phyloP scores from a whole-genome alignment of 768 basidiomycete genomes.

The Amyloporia xantha region DNA sequence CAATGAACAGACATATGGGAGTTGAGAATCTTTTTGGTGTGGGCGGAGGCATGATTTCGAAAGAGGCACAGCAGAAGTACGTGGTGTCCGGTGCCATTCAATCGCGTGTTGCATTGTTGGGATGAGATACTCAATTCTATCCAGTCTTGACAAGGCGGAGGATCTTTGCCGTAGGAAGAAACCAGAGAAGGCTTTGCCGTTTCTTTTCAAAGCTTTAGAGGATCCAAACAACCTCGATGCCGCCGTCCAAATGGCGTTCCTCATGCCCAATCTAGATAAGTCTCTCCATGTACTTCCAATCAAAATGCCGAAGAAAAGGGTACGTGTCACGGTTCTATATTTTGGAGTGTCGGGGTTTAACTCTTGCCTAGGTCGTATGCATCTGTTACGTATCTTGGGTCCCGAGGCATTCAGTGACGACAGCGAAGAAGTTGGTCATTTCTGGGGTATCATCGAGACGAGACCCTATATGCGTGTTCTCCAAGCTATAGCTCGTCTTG shows the following conservation, averaged over 20 bases:
- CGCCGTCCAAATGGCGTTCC: constrained; percentile 29
- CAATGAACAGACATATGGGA: constrained; percentile 12
- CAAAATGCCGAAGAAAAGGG: constrained; percentile 22
- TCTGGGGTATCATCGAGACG: constrained; percentile 33
- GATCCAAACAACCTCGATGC: constrained; percentile 37
- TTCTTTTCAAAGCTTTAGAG: constrained; percentile 33
- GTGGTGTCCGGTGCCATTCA: no score
- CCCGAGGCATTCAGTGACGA: constrained; percentile 32
- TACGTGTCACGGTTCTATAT: constrained; percentile 8
- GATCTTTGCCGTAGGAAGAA: constrained; percentile 27
- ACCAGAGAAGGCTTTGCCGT: constrained; percentile 32
- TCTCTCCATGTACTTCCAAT: constrained; percentile 23
- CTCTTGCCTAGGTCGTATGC: constrained; percentile 20
- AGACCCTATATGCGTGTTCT: constrained; percentile 42
- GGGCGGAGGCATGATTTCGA: constrained; percentile 12
- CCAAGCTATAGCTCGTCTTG: constrained; percentile 30
- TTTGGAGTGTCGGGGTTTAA: background rate
- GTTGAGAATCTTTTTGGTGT: constrained; percentile 10
- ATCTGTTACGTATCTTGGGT: constrained; percentile 25
- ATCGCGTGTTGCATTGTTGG: background rate
- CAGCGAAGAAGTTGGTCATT: constrained; percentile 29
- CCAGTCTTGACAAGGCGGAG: constrained; percentile 32
- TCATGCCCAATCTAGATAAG: constrained; percentile 23
- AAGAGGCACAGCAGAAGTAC: constrained; percentile 13
- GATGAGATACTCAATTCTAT: background rate